These are phyloP conservation scores for Alnus rubra DNA, from an alignment of 306 rosid species.

Conservation along the genomic window DNA sequence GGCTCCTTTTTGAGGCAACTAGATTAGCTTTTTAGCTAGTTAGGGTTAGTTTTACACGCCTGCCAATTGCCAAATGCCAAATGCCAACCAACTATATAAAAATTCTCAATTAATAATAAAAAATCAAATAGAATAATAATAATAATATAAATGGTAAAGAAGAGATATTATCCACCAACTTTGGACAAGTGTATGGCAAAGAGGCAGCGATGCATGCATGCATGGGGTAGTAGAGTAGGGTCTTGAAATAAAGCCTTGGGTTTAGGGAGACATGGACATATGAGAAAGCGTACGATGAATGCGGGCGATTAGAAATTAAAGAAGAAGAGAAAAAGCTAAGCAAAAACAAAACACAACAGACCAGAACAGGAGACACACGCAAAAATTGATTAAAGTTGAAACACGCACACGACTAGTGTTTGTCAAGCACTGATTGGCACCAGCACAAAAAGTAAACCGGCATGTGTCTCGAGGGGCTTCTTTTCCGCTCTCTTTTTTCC, in stretches of 20 bases:
- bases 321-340: background rate
- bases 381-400: constrained; percentile 39
- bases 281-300: constrained; percentile 66
- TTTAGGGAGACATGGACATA: constrained; percentile 52
- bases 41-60: too few relatives aligned
- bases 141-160: background rate
- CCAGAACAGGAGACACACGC: constrained; percentile 41
- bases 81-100: too few relatives aligned
- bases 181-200: background rate
- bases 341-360: constrained; percentile 27
- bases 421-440: constrained; percentile 37
- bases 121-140: too few relatives aligned
- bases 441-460: constrained; percentile 31
- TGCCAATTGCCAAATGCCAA: too few relatives aligned
- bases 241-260: constrained; percentile 22
- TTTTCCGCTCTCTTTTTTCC: background rate
- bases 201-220: constrained; percentile 4
- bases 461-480: constrained; percentile 35
- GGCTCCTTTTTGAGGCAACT: constrained; percentile 30
- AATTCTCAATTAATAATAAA: too few relatives aligned
- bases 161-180: background rate
- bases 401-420: constrained; percentile 11
- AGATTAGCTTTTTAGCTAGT: background rate
- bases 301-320: constrained; percentile 67
- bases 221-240: constrained; percentile 2